Conservation (phyloP, 306 rosid genomes). For the Vicia sativa region DNA sequence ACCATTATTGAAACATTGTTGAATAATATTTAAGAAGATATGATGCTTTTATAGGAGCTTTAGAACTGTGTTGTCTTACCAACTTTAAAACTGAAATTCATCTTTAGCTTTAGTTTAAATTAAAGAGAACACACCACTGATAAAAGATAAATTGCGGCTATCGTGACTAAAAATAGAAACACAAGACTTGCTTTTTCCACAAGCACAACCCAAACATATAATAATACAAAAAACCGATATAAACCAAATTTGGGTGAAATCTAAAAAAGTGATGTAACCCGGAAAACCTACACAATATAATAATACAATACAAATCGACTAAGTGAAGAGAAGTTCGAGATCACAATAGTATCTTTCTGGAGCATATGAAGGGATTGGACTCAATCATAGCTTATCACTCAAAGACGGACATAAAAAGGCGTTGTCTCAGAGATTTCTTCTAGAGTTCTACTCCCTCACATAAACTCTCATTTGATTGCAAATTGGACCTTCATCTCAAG, state of each 20-base stretch:
- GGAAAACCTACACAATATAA: constrained; percentile 30
- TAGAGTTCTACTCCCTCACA: background rate
- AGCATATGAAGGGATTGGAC: constrained; percentile 30
- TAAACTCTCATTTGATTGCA: constrained; percentile 12
- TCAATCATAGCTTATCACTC: constrained; percentile 43
- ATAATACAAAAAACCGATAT: constrained; percentile 8
- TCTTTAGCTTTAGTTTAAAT: too few relatives aligned
- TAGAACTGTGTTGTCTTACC: too few relatives aligned
- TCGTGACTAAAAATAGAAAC: too few relatives aligned
- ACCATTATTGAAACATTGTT: too few relatives aligned
- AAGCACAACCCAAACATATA: constrained; percentile 37
- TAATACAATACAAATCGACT: constrained; percentile 21
- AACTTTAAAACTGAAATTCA: too few relatives aligned
- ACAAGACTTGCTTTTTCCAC: too few relatives aligned
- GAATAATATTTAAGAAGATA: too few relatives aligned
- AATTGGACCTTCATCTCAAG: constrained; percentile 39
- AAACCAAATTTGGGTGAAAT: constrained; percentile 50
- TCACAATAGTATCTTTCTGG: constrained; percentile 29
- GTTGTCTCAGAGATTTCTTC: constrained; percentile 64
- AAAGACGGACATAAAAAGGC: constrained; percentile 86
- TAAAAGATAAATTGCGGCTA: too few relatives aligned
- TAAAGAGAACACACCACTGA: too few relatives aligned
- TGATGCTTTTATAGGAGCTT: too few relatives aligned
- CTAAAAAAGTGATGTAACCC: constrained; percentile 64
- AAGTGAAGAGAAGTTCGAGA: constrained; percentile 20